phyloP scores from a whole-genome alignment of 2,329 filamentous ascomycete species.

The Penicillium sp. region DNA sequence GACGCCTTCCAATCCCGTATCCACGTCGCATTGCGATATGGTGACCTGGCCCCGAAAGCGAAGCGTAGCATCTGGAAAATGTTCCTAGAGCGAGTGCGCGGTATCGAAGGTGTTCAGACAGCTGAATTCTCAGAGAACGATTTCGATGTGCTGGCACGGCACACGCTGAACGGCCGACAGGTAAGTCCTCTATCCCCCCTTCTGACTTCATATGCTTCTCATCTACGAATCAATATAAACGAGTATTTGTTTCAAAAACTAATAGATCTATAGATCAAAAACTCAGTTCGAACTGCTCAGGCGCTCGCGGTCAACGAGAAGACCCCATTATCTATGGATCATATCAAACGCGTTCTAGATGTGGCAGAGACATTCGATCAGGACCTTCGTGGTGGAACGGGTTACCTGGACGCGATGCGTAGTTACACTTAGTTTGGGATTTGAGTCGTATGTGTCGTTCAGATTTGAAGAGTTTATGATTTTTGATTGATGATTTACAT shows the following conservation, averaged over 20 bases:
- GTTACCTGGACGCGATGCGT: constrained; percentile 81
- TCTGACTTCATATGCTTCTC: neutral
- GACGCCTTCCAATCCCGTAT: constrained; percentile 88
- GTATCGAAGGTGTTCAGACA: constrained; percentile 60
- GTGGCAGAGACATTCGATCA: constrained; percentile 80
- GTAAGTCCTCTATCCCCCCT: constrained; percentile 37
- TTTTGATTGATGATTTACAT: neutral
- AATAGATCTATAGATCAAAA: constrained; percentile 70
- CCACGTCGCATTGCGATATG: constrained; percentile 81
- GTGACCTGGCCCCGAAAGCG: constrained; percentile 69
- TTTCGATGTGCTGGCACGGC: constrained; percentile 64
- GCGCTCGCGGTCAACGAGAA: constrained; percentile 76
- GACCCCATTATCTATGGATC: constrained; percentile 70
- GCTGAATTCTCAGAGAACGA: constrained; percentile 59
- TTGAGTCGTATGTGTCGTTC: neutral
- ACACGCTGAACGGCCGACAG: constrained; percentile 69
- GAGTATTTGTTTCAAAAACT: neutral
- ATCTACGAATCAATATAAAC: neutral
- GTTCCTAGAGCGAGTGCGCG: constrained; percentile 73
- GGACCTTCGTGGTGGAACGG: constrained; percentile 77
- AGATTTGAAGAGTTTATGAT: neutral
- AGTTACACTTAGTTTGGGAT: constrained; percentile 57
- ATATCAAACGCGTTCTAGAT: constrained; percentile 80
- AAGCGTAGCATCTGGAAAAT: constrained; percentile 80
- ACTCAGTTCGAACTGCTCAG: constrained; percentile 79